These are phyloP conservation scores for Starmerella davenportii DNA, from an alignment of 805 yeast species.

Conservation along the genomic window DNA sequence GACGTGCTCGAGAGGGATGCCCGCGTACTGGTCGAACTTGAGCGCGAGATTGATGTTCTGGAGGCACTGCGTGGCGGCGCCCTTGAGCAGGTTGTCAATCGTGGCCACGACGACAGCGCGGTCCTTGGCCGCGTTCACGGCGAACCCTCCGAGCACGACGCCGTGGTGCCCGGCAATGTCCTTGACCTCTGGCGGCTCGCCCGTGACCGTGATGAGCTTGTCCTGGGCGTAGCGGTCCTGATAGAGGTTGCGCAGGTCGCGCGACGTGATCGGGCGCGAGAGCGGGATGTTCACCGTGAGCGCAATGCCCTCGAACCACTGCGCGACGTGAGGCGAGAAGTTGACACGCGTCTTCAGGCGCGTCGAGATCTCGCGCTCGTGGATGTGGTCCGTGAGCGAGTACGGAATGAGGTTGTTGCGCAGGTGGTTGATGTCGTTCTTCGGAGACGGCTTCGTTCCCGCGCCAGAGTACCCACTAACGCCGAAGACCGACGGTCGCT, in stretches of 20 bases:
- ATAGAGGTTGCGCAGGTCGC: slow-evolving; percentile 70
- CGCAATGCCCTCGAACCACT: slow-evolving; percentile 97
- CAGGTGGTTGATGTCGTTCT: slow-evolving; percentile 65
- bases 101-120: slow-evolving; percentile 91
- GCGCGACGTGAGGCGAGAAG: slow-evolving; percentile 94
- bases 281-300: slow-evolving; percentile 84
- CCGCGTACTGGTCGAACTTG: slow-evolving; percentile 86
- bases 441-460: slow-evolving; percentile 95
- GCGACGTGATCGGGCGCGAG: slow-evolving; percentile 41
- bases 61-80: slow-evolving; percentile 96
- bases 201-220: slow-evolving; percentile 63
- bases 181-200: slow-evolving; percentile 83
- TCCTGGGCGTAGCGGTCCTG: slow-evolving; percentile 81
- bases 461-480: slow-evolving; percentile 98
- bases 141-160: slow-evolving; percentile 87
- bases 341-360: slow-evolving; percentile 67
- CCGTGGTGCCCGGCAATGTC: slow-evolving; percentile 92
- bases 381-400: slow-evolving; percentile 89
- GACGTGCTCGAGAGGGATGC: slow-evolving; percentile 46
- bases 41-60: slow-evolving; percentile 84
- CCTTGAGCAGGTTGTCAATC: slow-evolving; percentile 87
- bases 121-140: slow-evolving; percentile 70
- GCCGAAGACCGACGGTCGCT: slow-evolving; percentile 77
- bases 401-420: slow-evolving; percentile 81
- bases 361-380: slow-evolving; percentile 77